These are phyloP conservation scores for Homolaphlyctis polyrhiza DNA, from an alignment of 371 early-diverging fungal genomes.

Conservation along the genomic window DNA sequence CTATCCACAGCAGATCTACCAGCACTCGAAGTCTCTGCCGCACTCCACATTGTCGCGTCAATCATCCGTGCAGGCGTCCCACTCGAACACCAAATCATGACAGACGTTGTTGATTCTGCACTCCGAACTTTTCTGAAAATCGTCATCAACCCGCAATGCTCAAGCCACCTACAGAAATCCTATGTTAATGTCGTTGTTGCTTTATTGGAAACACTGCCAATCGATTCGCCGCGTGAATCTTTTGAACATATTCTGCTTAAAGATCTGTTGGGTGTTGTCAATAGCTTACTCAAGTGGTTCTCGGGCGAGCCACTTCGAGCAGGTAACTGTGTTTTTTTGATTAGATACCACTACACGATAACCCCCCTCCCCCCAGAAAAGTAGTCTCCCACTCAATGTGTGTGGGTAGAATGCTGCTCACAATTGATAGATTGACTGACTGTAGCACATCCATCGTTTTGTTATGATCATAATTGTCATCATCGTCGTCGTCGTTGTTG, in stretches of 20 bases:
- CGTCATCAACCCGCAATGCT: slow-evolving; percentile 1
- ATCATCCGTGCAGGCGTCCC: slow-evolving; percentile 2
- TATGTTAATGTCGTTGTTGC: background rate
- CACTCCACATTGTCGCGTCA: slow-evolving; percentile 17
- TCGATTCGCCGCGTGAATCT: background rate
- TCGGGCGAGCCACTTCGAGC: background rate
- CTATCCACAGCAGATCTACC: slow-evolving; percentile 8
- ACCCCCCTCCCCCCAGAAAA: no score
- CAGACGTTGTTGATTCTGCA: slow-evolving; percentile 7
- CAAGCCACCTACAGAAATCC: slow-evolving; percentile 5
- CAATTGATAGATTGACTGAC: no score
- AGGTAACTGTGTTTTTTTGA: background rate
- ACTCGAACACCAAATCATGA: background rate
- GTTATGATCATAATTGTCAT: no score
- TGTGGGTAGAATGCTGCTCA: background rate
- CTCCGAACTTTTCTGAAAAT: slow-evolving; percentile 7
- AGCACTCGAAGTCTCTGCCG: slow-evolving; percentile 19
- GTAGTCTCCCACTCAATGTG: no score
- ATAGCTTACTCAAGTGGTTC: background rate
- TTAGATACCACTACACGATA: background rate
- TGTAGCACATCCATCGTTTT: no score
- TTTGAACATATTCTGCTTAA: background rate
- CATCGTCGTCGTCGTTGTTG: no score
- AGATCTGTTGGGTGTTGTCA: background rate
- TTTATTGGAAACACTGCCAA: slow-evolving; percentile 2